Evolutionary conservation across 2,329 filamentous ascomycete species (phyloP).

Genomic region (Emergomyces africanus): DNA sequence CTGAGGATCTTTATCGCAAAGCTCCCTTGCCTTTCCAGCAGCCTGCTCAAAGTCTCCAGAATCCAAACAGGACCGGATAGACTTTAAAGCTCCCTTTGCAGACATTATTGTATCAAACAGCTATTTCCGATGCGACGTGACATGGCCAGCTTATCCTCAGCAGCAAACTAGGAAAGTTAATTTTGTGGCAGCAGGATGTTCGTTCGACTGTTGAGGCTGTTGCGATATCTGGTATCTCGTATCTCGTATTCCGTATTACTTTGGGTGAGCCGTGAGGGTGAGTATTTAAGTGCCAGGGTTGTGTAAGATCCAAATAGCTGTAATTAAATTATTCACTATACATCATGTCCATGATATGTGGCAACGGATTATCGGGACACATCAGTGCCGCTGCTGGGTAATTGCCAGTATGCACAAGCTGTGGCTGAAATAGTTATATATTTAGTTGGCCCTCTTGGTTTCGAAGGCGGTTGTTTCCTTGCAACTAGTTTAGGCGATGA

Average conservation of each 20-base stretch:
- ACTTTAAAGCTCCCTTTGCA: conserved; percentile 64
- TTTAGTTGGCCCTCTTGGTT: not conserved
- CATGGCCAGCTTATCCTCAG: not conserved
- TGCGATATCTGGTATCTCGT: conserved; percentile 8
- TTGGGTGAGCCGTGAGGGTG: too few relatives aligned
- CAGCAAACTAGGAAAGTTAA: not conserved
- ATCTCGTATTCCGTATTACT: conserved; percentile 9
- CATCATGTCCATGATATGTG: not conserved
- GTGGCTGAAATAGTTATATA: not conserved
- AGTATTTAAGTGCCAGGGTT: too few relatives aligned
- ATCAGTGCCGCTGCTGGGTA: not conserved
- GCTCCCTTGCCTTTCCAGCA: conserved; percentile 51
- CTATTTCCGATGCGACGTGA: not conserved
- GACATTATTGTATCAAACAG: conserved; percentile 21
- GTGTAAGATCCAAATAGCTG: not conserved
- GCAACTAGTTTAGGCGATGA: not conserved
- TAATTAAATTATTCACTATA: not conserved
- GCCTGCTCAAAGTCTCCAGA: conserved; percentile 68
- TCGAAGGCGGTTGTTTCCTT: too few relatives aligned
- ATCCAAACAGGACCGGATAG: conserved; percentile 65
- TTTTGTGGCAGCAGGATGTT: not conserved
- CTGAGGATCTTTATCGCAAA: conserved; percentile 58
- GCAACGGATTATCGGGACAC: not conserved
- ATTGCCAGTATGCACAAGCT: not conserved
- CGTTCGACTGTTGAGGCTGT: not conserved